Percentiles rank a stretch among this genome's conserved stretches.
Evolutionary conservation across 495 filamentous ascomycete genomes (phyloP).

Genomic region (Penicillium bovifimosum): DNA sequence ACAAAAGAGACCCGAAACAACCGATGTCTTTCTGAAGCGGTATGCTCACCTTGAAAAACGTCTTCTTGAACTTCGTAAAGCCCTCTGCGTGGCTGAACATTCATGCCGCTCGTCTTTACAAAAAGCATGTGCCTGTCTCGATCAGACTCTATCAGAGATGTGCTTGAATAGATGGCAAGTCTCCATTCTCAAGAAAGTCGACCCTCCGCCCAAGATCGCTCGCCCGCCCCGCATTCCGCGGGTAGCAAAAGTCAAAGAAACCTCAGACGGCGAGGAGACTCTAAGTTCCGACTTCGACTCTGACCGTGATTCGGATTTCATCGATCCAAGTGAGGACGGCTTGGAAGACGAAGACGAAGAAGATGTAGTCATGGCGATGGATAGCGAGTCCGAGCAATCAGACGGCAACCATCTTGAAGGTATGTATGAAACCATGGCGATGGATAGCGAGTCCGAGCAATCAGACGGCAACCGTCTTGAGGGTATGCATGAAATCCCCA

Average conservation of each 20-base stretch:
- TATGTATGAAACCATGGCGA: no score
- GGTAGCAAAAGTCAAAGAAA: not conserved
- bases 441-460: not conserved
- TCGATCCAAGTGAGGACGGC: not conserved
- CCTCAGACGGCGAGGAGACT: not conserved
- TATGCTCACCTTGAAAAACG: not conserved
- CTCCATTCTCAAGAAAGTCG: not conserved
- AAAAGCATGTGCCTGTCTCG: not conserved
- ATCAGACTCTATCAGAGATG: not conserved
- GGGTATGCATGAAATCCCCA: no score
- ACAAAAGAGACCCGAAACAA: not conserved
- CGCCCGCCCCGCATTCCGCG: not conserved
- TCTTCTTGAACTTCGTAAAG: not conserved
- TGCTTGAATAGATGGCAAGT: not conserved
- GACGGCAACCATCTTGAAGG: not conserved
- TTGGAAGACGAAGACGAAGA: not conserved
- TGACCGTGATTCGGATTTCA: not conserved
- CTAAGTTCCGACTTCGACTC: not conserved
- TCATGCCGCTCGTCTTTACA: not conserved
- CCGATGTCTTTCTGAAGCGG: not conserved
- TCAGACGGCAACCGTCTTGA: not conserved
- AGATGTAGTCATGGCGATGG: no score
- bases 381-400: not conserved
- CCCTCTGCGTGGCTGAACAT: not conserved
- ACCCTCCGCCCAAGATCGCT: not conserved